Base-by-base conservation (phyloP, 2,329 filamentous ascomycete species). In the Botrytis porri region DNA sequence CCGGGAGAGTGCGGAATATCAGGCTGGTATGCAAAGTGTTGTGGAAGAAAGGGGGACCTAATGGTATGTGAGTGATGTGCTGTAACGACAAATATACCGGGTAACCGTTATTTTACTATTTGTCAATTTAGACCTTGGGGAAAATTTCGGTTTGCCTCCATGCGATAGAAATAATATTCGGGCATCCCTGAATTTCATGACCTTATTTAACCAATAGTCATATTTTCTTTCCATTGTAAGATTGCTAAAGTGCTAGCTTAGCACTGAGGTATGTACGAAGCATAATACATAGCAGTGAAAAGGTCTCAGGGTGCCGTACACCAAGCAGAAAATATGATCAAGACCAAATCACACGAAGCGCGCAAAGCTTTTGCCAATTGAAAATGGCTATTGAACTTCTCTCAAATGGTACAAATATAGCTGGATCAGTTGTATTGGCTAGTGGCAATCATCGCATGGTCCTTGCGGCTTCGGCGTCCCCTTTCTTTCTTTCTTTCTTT, bases 11-110 rank as follows among this genome's bases (percentile, higher is more conserved):
- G 5, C 39, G 1, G 62, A 72, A 43, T 66, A 66, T 48, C 45
- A 72, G 54, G 51, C 62, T 43, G 62, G 70, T 35, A 60, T 22
- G 29, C 65, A 39, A 4, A 66, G 61, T 66, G 70, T 72, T 39
- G 45, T 20, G 25, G 62, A 66, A 32, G 70, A n/a, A 32, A 35
- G 22, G n/a, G 48, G 29, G 20, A 16, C 35, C 16, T 32, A 16
- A 35, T 48, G 12, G 22, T 5, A 25, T 37, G 20, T 20, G n/a
- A 32, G 20, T 20, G n/a, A 32, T 32, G n/a, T 22, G 14, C 54
- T 29, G 29, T 32, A 20, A 57, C 25, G 32, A 35, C 22, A 60
- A 60, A 35, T 22, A 22, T 60, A 60, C 57, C 22, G 48, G 22
- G 10, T n/a, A 51, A 51, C 29, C 29, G 35, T 60, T 9, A 22